A percentile compares a stretch with the other conserved stretches of the same genome.
These are phyloP conservation scores for Leccinum rimulosum DNA, from an alignment of 768 basidiomycete genomes.

Conservation along the genomic window DNA sequence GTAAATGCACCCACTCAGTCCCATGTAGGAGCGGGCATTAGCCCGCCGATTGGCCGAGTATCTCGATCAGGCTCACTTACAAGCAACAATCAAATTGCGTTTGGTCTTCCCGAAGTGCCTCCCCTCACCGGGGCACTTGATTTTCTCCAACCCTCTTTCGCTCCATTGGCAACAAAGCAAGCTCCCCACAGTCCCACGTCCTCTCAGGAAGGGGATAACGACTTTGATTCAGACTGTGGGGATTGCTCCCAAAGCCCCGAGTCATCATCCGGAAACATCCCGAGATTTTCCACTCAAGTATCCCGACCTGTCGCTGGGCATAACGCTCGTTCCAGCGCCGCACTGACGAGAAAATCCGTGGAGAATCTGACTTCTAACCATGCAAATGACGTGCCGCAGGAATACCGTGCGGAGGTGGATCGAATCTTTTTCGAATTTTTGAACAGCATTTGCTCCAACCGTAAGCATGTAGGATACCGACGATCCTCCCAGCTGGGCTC, in stretches of 20 bases:
- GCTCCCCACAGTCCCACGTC: constrained; percentile 28
- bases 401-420: constrained; percentile 81
- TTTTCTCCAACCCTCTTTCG: constrained; percentile 27
- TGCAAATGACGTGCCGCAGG: constrained; percentile 70
- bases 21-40: constrained; percentile 26
- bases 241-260: constrained; percentile 31
- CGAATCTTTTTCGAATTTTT: constrained; percentile 89
- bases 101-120: constrained; percentile 34
- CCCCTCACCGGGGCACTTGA: constrained; percentile 27
- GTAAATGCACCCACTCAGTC: constrained; percentile 26
- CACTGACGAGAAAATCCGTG: constrained; percentile 19
- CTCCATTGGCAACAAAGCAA: constrained; percentile 8
- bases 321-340: constrained; percentile 10
- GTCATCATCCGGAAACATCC: constrained; percentile 26
- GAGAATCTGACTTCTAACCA: constrained; percentile 35
- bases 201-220: constrained; percentile 53
- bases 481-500: constrained; percentile 9
- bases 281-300: constrained; percentile 19
- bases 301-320: constrained; percentile 21
- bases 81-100: constrained; percentile 41
- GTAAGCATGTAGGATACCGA: constrained; percentile 47
- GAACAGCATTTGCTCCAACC: constrained; percentile 83
- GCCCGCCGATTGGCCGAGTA: constrained; percentile 48
- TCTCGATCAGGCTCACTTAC: constrained; percentile 58
- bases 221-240: constrained; percentile 44